These are phyloP conservation scores for Oenanthe sinensis DNA, from an alignment of 129 eudicot species.

Conservation along the genomic window DNA sequence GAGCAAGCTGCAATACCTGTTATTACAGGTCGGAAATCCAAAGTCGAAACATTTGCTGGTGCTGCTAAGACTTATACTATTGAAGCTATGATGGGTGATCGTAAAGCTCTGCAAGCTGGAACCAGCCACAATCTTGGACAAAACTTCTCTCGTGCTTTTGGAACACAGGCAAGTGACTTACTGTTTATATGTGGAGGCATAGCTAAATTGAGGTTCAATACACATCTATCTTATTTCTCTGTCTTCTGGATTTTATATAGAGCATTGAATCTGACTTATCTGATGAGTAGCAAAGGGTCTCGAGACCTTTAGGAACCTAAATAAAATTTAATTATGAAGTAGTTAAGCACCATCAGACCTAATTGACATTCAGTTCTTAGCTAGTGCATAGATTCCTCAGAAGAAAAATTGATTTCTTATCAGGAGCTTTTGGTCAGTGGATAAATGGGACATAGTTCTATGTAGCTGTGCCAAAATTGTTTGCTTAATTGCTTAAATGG, in stretches of 20 bases:
- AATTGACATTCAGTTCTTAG: not conserved
- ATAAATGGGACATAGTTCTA: not conserved
- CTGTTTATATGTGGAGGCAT: not conserved
- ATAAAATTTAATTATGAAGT: not conserved
- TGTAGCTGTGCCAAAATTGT: not conserved
- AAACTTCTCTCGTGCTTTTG: constrained; percentile 94
- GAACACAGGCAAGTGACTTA: constrained; percentile 24
- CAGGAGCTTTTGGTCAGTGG: not conserved
- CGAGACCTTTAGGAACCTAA: not conserved
- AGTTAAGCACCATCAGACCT: not conserved
- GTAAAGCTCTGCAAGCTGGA: constrained; percentile 96
- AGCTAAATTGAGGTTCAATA: not conserved
- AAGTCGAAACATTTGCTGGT: constrained; percentile 96
- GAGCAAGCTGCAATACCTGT: constrained; percentile 99
- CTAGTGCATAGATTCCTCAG: not conserved
- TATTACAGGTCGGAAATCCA: constrained; percentile 89
- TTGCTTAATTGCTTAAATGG: not conserved
- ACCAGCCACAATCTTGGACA: constrained; percentile 99
- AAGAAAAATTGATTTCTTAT: not conserved
- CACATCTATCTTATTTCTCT: not conserved
- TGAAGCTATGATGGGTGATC: constrained; percentile 99
- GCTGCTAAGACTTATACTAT: constrained; percentile 90
- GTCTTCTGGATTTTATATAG: not conserved
- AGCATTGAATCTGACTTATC: not conserved
- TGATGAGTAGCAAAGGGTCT: not conserved